Evolutionary conservation across 805 yeast species (phyloP).

Genomic region (Lipomyces mesembrius): DNA sequence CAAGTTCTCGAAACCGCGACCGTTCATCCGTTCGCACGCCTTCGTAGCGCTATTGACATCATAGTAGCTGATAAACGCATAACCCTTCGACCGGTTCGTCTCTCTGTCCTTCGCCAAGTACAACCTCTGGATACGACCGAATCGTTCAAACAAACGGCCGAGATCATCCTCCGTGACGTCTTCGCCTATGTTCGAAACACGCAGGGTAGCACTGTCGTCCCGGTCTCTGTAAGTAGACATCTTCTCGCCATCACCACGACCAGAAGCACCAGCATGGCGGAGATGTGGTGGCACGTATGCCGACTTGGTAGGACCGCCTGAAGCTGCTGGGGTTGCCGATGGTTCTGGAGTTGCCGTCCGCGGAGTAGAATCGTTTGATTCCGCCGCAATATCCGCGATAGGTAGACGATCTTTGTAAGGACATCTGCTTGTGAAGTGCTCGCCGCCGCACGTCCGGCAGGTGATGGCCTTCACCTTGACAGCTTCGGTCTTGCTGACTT

Average conservation of each 20-base stretch:
- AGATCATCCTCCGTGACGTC: constrained; percentile 81
- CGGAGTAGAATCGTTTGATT: constrained; percentile 37
- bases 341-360: constrained; percentile 43
- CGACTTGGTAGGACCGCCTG: constrained; percentile 41
- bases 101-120: constrained; percentile 87
- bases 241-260: constrained; percentile 45
- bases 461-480: constrained; percentile 55
- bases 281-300: constrained; percentile 68
- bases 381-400: constrained; percentile 51
- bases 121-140: constrained; percentile 75
- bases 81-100: constrained; percentile 92
- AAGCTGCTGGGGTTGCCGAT: constrained; percentile 40
- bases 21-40: constrained; percentile 78
- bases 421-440: constrained; percentile 92
- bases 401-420: constrained; percentile 91
- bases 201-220: constrained; percentile 85
- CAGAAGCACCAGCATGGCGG: constrained; percentile 52
- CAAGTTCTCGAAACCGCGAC: constrained; percentile 90
- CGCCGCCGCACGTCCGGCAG: constrained; percentile 94
- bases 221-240: constrained; percentile 51
- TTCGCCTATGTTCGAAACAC: constrained; percentile 88
- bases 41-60: constrained; percentile 69
- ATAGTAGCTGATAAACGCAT: constrained; percentile 87
- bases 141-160: constrained; percentile 69
- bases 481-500: constrained; percentile 64